Conservation (phyloP, 768 basidiomycete species). For the Trametes sanguinea region DNA sequence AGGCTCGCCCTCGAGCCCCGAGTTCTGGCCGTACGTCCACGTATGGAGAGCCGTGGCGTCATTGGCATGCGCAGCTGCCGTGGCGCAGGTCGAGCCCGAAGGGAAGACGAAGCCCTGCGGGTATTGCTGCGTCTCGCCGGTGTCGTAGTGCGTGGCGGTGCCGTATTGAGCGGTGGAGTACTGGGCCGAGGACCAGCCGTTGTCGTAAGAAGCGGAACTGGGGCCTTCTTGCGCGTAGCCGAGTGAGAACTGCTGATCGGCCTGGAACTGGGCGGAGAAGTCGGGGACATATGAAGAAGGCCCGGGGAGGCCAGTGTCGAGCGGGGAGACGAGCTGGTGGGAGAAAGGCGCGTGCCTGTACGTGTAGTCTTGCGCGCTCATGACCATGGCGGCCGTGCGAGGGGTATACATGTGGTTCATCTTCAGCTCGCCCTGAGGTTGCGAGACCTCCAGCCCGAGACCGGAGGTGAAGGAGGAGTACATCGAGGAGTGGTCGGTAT, state of each 20-base stretch:
- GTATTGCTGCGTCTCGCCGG: not conserved
- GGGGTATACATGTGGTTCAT: not conserved
- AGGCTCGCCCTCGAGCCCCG: slow-evolving; percentile 6
- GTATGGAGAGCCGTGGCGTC: not conserved
- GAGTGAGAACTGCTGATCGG: not conserved
- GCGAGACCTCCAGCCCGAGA: not conserved
- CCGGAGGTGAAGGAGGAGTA: not conserved
- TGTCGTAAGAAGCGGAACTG: not conserved
- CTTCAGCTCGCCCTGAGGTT: slow-evolving; percentile 4
- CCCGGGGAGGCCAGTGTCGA: not conserved
- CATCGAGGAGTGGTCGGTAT: not conserved
- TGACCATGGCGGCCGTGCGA: not conserved
- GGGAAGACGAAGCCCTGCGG: not conserved
- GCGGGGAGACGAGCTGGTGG: not conserved
- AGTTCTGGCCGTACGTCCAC: slow-evolving; percentile 8
- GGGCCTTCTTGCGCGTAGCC: not conserved
- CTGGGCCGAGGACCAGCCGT: not conserved
- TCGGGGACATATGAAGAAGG: not conserved
- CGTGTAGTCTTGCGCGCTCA: not conserved
- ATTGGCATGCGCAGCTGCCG: not conserved
- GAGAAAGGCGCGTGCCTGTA: not conserved
- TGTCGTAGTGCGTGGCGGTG: not conserved
- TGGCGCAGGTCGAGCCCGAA: not conserved
- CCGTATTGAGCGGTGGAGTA: not conserved
- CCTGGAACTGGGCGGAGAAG: not conserved